Percentiles rank a stretch among this genome's conserved stretches.
These are phyloP conservation scores for Irpex sp. DNA, from an alignment of 1,284 basidiomycete species.

Conservation along the genomic window DNA sequence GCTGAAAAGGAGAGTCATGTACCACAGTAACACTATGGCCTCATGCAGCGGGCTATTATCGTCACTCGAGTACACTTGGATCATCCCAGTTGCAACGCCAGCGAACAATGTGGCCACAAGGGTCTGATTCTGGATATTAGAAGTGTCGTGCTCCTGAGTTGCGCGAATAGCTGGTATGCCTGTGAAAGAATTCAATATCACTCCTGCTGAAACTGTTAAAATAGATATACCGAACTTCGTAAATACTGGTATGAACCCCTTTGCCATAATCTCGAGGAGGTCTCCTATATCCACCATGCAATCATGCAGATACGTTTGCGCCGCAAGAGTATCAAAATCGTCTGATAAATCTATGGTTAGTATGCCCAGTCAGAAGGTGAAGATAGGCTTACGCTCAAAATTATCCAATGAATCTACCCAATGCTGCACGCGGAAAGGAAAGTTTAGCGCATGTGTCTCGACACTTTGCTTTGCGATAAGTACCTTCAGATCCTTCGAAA, in stretches of 20 bases:
- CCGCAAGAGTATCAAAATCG: slow-evolving; percentile 15
- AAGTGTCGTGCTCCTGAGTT: slow-evolving; percentile 15
- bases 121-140: slow-evolving; percentile 17
- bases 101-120: slow-evolving; percentile 19
- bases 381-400: slow-evolving; percentile 6
- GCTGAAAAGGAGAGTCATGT: slow-evolving; percentile 72
- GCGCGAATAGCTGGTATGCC: slow-evolving; percentile 16
- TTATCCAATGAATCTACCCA: slow-evolving; percentile 13
- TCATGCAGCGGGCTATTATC: slow-evolving; percentile 39
- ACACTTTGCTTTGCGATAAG: not conserved
- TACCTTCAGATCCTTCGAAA: slow-evolving; percentile 7
- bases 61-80: no score
- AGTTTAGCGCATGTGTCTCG: no score
- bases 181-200: no score
- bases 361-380: no score
- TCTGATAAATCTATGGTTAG: not conserved
- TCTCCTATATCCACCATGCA: slow-evolving; percentile 13
- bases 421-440: slow-evolving; percentile 5
- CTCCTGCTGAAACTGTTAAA: not conserved
- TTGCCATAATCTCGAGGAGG: slow-evolving; percentile 9
- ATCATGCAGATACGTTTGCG: slow-evolving; percentile 16
- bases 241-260: slow-evolving; percentile 16
- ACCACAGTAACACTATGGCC: slow-evolving; percentile 71
- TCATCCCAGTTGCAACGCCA: slow-evolving; percentile 16
- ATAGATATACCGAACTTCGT: slow-evolving; percentile 11